Conservation (phyloP, 495 filamentous ascomycete genomes). For the Penicillium taxi region DNA sequence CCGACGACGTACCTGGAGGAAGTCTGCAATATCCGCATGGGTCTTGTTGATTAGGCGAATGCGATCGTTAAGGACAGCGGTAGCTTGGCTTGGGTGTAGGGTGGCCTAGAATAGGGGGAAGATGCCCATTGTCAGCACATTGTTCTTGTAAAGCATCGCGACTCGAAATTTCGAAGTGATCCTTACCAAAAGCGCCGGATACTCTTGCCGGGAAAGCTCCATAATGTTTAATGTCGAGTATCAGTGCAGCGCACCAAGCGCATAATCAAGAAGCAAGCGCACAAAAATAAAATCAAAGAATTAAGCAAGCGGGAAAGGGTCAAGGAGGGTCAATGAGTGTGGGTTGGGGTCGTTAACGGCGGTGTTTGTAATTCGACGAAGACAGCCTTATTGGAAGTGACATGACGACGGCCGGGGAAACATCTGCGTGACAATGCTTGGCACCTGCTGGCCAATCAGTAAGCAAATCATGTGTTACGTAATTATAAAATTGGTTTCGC, state of each 20-base stretch:
- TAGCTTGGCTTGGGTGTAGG: conserved; percentile 79
- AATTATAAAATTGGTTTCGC: no score
- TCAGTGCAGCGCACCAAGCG: conserved; percentile 24
- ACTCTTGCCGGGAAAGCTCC: conserved; percentile 86
- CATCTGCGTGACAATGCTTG: conserved; percentile 2
- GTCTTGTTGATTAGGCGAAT: conserved; percentile 77
- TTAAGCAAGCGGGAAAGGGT: neutral
- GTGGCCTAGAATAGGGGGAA: conserved; percentile 49
- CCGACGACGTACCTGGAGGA: conserved; percentile 98
- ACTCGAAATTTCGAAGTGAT: conserved; percentile 8
- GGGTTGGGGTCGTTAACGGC: conserved; percentile 12
- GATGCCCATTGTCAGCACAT: conserved; percentile 12
- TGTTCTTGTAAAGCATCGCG: neutral
- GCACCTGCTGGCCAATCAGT: neutral
- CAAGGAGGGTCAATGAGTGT: conserved; percentile 16
- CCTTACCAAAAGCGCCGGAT: conserved; percentile 91
- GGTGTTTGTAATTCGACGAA: conserved; percentile 16
- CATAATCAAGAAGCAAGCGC: conserved; percentile 37
- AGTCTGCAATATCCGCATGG: conserved; percentile 91
- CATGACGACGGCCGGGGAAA: conserved; percentile 20
- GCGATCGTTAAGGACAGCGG: conserved; percentile 75
- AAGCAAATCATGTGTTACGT: neutral
- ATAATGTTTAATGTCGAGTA: conserved; percentile 39
- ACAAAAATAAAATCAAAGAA: conserved; percentile 5
- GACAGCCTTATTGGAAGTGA: conserved; percentile 15